A percentile compares a stretch with the other conserved stretches of the same genome.
phyloP scores from a whole-genome alignment of 148 eudicot genomes.

The Silene conica region DNA sequence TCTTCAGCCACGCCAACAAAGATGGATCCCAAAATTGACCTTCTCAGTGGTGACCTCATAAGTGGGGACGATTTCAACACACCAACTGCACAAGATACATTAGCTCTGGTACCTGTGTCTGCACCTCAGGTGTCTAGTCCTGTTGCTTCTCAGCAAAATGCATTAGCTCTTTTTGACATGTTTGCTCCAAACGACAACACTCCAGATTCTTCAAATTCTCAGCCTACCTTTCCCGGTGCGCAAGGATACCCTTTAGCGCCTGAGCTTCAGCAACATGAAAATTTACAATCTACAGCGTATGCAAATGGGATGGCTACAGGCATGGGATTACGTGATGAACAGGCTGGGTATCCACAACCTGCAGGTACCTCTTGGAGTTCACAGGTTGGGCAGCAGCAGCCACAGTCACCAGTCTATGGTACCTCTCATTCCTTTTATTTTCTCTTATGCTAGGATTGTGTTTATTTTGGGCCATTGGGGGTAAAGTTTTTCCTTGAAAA shows the following conservation, averaged over 20 bases:
- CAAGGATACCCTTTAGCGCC: conserved; percentile 47
- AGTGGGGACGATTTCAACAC: conserved; percentile 65
- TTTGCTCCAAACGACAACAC: conserved; percentile 39
- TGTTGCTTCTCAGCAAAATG: conserved; percentile 58
- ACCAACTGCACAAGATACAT: conserved; percentile 45
- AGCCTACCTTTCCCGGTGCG: conserved; percentile 35
- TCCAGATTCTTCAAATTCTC: conserved; percentile 31
- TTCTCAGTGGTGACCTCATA: conserved; percentile 59
- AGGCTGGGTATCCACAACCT: conserved; percentile 47
- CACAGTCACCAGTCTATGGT: conserved; percentile 78
- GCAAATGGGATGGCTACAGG: conserved; percentile 53
- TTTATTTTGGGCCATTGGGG: background rate
- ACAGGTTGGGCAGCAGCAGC: conserved; percentile 38
- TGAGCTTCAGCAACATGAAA: conserved; percentile 65
- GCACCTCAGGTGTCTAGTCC: conserved; percentile 65
- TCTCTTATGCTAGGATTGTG: background rate
- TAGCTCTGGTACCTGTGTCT: conserved; percentile 83
- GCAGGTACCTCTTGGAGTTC: conserved; percentile 65
- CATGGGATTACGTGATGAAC: conserved; percentile 45
- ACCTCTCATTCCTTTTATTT: conserved; percentile 20
- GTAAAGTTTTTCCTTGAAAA: background rate
- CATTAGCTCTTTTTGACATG: conserved; percentile 87
- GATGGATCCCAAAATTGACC: conserved; percentile 59
- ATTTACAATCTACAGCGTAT: conserved; percentile 39
- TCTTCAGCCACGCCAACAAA: conserved; percentile 43